Evolutionary conservation across 306 rosid species (phyloP).

Genomic region (Purshia tridentata): DNA sequence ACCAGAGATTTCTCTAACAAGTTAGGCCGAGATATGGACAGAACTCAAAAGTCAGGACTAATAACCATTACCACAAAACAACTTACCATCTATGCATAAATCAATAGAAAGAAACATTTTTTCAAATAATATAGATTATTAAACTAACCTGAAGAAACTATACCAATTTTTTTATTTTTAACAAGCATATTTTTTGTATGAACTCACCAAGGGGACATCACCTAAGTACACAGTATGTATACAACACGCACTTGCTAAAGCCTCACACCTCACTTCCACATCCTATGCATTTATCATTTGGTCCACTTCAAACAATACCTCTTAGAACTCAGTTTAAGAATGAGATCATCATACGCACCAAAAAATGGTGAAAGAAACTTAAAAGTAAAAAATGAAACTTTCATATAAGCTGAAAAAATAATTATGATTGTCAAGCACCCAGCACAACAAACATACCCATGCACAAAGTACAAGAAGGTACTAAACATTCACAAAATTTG

Average conservation of each 20-base stretch:
- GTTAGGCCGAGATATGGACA: neutral
- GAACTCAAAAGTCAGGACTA: neutral
- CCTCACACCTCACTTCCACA: neutral
- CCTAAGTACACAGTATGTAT: too few species aligned
- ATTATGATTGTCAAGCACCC: neutral
- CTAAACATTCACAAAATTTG: neutral
- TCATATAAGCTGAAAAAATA: neutral
- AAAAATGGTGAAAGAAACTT: neutral
- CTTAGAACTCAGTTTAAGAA: neutral
- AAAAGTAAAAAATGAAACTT: neutral
- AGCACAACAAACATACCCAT: neutral
- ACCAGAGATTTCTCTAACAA: neutral
- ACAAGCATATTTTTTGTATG: neutral
- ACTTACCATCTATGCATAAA: neutral
- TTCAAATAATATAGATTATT: neutral
- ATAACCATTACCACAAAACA: too few species aligned
- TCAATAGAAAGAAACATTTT: neutral
- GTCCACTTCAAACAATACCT: neutral
- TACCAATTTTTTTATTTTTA: neutral
- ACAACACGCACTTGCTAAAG: neutral
- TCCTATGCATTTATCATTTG: neutral
- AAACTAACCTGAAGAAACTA: neutral
- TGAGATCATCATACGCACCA: too few species aligned
- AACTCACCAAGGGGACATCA: neutral
- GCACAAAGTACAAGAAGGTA: neutral